Base-by-base conservation (phyloP, 331 rosid genomes). In the Malus hybrid region DNA sequence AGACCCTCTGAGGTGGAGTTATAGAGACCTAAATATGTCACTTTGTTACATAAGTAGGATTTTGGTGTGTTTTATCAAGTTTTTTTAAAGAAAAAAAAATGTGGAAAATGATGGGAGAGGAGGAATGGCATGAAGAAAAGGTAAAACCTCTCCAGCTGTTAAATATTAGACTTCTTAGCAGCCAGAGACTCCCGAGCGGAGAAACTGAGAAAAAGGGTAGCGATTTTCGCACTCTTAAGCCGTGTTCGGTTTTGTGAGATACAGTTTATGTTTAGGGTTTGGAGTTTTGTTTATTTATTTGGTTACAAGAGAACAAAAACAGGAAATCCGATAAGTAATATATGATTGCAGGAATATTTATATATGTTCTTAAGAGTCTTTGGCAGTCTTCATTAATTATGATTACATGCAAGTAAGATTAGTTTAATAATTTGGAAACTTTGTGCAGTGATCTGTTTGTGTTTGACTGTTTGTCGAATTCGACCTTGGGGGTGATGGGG, bases 161-260 rank as follows among this genome's bases (percentile, higher is more conserved):
- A 82, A 88, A 83, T 80, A 87, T 91, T 91, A 82, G 84, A 80
- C 87, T 75, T 78, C 86, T 86, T 89, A 91, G 84, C 90, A 82
- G 88, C 87, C 79, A 39, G 73, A 71, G 79, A 70, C 68, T 63
- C 65, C 53, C 10, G 71, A 18, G 66, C 53, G 22, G 50, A 75
- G 18, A 72, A 12, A 52, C 57, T 52, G 20, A 52, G 20, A 24
- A 52, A 52, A 6, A 52, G 57, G 57, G 20, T 52, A 2, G 10
- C 57, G 10, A 52, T 16, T 52, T 52, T 52, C 57, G 57, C 57
- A 52, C 57, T 52, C 20, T 39, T 3, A 16, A 10, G 4, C 57
- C 10, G 57, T 52, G 57, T 15, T 15, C 56, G 56, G 56, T 50
- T 50, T 72, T 80, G 80, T 78, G 78, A 78, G 86, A 42, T 79